Conservation (phyloP, 2,329 filamentous ascomycete genomes). For the Botrytis squamosa region DNA sequence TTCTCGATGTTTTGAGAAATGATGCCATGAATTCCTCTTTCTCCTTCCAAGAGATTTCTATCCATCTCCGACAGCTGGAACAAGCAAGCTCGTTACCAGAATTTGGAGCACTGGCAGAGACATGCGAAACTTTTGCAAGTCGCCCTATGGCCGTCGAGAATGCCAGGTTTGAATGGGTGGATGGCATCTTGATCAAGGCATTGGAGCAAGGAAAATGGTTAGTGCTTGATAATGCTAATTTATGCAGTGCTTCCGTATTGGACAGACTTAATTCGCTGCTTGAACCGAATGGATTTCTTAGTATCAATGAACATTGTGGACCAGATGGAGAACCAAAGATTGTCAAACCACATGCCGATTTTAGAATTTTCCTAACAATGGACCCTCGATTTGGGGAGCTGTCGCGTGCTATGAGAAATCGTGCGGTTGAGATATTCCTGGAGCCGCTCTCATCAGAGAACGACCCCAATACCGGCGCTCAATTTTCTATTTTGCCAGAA, state of each 20-base stretch:
- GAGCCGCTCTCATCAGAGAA: constrained; percentile 40
- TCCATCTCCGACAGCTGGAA: constrained; percentile 36
- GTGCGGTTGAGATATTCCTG: constrained; percentile 86
- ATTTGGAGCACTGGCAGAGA: constrained; percentile 31
- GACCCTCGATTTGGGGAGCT: constrained; percentile 90
- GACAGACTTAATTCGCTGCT: constrained; percentile 93
- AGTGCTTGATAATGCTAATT: constrained; percentile 93
- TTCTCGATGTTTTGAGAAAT: constrained; percentile 51
- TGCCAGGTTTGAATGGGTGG: constrained; percentile 92
- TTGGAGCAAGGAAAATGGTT: constrained; percentile 86
- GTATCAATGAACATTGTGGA: constrained; percentile 90
- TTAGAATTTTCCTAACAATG: constrained; percentile 90
- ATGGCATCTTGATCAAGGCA: constrained; percentile 87
- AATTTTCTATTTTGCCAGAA: constrained; percentile 27
- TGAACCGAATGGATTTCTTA: constrained; percentile 82
- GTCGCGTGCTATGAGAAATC: constrained; percentile 94
- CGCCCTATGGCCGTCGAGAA: constrained; percentile 60
- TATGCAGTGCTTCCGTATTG: constrained; percentile 92
- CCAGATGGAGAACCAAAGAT: constrained; percentile 77
- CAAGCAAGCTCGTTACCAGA: constrained; percentile 45
- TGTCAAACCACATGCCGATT: constrained; percentile 78
- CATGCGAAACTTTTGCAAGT: constrained; percentile 46
- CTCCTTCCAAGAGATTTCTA: constrained; percentile 36
- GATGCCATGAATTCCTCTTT: constrained; percentile 23
- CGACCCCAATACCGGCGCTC: not conserved